These are phyloP conservation scores for Mycena albidolilacea DNA, from an alignment of 768 basidiomycete genomes.

Conservation along the genomic window DNA sequence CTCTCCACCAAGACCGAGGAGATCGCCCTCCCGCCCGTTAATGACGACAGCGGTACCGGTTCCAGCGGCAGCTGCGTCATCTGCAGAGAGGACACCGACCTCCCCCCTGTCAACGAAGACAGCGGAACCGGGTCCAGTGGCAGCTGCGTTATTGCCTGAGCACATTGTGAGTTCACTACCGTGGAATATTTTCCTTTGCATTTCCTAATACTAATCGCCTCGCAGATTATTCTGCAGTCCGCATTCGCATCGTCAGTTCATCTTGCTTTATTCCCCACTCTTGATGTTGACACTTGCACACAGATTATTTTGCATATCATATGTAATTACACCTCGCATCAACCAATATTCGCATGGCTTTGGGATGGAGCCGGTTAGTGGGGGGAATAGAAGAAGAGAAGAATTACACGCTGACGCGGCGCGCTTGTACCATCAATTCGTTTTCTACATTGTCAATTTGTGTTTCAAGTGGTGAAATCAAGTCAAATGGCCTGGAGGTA, in stretches of 20 bases:
- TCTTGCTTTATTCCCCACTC: not conserved
- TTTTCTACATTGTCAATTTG: constrained; percentile 13
- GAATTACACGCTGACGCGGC: constrained; percentile 8
- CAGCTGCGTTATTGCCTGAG: constrained; percentile 31
- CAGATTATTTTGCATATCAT: constrained; percentile 16
- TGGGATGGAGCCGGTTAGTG: not conserved
- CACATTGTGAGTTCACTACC: not conserved
- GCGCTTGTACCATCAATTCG: constrained; percentile 25
- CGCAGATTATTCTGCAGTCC: too few species aligned
- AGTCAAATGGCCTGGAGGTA: too few species aligned
- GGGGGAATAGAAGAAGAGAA: not conserved
- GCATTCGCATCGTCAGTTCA: not conserved
- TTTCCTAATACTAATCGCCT: too few species aligned
- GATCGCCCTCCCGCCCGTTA: constrained; percentile 33
- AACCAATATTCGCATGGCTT: constrained; percentile 7
- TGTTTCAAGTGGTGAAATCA: not conserved
- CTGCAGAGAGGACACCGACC: constrained; percentile 32
- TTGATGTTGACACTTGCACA: too few species aligned
- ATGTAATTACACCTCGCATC: not conserved
- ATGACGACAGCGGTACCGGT: constrained; percentile 31
- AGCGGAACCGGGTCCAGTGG: constrained; percentile 26
- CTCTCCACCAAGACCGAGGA: constrained; percentile 35
- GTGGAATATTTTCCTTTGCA: too few species aligned
- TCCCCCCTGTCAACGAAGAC: constrained; percentile 34
- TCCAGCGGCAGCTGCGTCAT: constrained; percentile 36